Conservation (phyloP, 73 alveolate genomes). For the Tetrahymena elliotti region DNA sequence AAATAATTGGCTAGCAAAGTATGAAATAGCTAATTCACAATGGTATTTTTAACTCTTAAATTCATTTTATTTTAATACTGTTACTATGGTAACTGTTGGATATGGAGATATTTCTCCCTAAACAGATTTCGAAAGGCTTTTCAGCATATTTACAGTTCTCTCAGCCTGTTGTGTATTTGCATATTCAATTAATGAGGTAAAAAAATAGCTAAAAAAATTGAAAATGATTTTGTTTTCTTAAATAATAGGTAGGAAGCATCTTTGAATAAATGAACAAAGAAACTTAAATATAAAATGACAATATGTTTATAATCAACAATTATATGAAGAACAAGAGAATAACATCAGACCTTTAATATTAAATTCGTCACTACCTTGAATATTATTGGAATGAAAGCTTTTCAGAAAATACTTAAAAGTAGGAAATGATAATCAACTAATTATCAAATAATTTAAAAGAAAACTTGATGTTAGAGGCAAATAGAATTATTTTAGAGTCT, state of each 20-base stretch:
- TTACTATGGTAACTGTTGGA: slow-evolving; percentile 40
- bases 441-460: background rate
- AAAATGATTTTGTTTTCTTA: too few species aligned
- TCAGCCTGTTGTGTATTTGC: slow-evolving; percentile 27
- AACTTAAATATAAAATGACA: background rate
- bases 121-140: background rate
- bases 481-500: background rate
- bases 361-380: slow-evolving; percentile 4
- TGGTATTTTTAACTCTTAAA: background rate
- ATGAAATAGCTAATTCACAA: background rate
- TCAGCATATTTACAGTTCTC: background rate
- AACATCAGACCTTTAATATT: background rate
- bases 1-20: background rate
- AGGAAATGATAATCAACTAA: background rate
- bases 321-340: slow-evolving; percentile 9
- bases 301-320: background rate
- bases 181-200: slow-evolving; percentile 3
- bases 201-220: background rate
- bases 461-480: slow-evolving; percentile 1
- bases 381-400: background rate
- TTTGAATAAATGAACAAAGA: slow-evolving; percentile 2
- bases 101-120: slow-evolving; percentile 46
- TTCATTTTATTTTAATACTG: slow-evolving; percentile 39
- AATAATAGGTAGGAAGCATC: slow-evolving; percentile 6
- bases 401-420: background rate